phyloP scores from a whole-genome alignment of 352 stramenopile genomes.

The Globisporangium mamillatum region DNA sequence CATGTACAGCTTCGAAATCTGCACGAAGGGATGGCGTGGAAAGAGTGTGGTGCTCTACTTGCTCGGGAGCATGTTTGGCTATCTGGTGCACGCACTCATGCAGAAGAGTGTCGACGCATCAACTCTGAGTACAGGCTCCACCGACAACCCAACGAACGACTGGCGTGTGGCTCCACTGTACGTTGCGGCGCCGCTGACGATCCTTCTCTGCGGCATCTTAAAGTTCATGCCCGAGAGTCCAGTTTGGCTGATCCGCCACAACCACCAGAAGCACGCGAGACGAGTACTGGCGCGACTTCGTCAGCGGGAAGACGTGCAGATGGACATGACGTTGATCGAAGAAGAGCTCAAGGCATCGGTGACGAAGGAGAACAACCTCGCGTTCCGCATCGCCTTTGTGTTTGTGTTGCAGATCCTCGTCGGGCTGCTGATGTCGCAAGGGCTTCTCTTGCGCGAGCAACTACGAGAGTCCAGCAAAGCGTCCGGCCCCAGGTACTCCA shows the following conservation, averaged over 20 bases:
- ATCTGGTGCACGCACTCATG: slow-evolving; percentile 58
- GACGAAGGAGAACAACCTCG: slow-evolving; percentile 40
- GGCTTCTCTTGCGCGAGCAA: slow-evolving; percentile 45
- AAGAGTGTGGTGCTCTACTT: slow-evolving; percentile 84
- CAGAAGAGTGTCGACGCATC: slow-evolving; percentile 50
- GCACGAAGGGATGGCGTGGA: slow-evolving; percentile 81
- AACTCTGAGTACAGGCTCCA: slow-evolving; percentile 30
- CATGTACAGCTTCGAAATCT: slow-evolving; percentile 85
- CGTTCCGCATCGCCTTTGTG: slow-evolving; percentile 63
- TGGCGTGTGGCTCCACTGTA: slow-evolving; percentile 70
- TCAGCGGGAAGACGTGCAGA: slow-evolving; percentile 65
- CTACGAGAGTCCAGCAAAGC: slow-evolving; percentile 31
- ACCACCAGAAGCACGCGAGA: slow-evolving; percentile 52
- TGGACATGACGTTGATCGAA: slow-evolving; percentile 55
- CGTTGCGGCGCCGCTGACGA: slow-evolving; percentile 51
- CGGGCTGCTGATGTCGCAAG: slow-evolving; percentile 65
- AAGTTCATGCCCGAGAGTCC: slow-evolving; percentile 80
- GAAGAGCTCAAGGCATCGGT: slow-evolving; percentile 50
- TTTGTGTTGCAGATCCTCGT: slow-evolving; percentile 61
- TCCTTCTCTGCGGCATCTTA: slow-evolving; percentile 50
- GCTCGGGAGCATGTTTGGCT: slow-evolving; percentile 68
- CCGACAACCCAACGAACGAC: slow-evolving; percentile 39
- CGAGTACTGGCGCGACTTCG: slow-evolving; percentile 56
- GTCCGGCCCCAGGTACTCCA: slow-evolving; percentile 31
- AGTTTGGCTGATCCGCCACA: slow-evolving; percentile 64